Evolutionary conservation across 2,329 filamentous ascomycete genomes (phyloP).

Genomic region (Fusarium torulosum): DNA sequence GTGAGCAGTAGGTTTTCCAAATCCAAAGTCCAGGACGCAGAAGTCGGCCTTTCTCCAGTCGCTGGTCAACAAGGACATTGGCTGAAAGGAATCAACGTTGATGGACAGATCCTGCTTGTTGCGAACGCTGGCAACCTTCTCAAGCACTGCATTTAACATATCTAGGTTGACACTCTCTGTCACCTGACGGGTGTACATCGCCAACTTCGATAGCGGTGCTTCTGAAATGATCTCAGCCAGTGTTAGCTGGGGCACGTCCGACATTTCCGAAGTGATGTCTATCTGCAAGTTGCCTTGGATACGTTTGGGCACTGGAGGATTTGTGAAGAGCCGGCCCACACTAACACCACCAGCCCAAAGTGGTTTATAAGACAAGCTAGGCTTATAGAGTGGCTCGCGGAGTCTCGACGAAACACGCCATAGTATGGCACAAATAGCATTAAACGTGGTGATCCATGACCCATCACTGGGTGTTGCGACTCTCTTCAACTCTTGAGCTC

Average conservation of each 20-base stretch:
- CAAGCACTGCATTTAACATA: slow-evolving; percentile 47
- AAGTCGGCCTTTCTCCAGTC: slow-evolving; percentile 53
- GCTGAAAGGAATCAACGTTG: slow-evolving; percentile 53
- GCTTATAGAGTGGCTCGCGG: slow-evolving; percentile 53
- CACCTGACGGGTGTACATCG: slow-evolving; percentile 54
- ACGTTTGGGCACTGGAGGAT: slow-evolving; percentile 51
- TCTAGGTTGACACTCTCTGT: slow-evolving; percentile 53
- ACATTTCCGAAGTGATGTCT: slow-evolving; percentile 44
- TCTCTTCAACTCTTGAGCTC: slow-evolving; percentile 16
- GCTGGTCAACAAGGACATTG: slow-evolving; percentile 52
- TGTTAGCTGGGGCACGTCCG: slow-evolving; percentile 48
- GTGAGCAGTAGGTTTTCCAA: slow-evolving; percentile 50
- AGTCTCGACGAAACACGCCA: slow-evolving; percentile 56
- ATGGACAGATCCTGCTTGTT: slow-evolving; percentile 55
- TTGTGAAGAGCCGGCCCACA: slow-evolving; percentile 53
- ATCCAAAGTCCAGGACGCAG: slow-evolving; percentile 52
- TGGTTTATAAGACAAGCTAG: slow-evolving; percentile 45
- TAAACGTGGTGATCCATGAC: slow-evolving; percentile 60
- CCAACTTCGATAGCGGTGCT: slow-evolving; percentile 52
- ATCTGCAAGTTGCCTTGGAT: slow-evolving; percentile 55
- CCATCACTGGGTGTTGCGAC: slow-evolving; percentile 17
- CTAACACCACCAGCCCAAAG: slow-evolving; percentile 55
- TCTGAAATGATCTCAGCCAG: slow-evolving; percentile 54
- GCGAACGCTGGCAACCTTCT: slow-evolving; percentile 50
- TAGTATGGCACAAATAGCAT: slow-evolving; percentile 57